Percentiles rank a stretch among this genome's conserved stretches.
Conservation (phyloP, 2,329 filamentous ascomycete genomes). For the Dactylellina parvicollis region DNA sequence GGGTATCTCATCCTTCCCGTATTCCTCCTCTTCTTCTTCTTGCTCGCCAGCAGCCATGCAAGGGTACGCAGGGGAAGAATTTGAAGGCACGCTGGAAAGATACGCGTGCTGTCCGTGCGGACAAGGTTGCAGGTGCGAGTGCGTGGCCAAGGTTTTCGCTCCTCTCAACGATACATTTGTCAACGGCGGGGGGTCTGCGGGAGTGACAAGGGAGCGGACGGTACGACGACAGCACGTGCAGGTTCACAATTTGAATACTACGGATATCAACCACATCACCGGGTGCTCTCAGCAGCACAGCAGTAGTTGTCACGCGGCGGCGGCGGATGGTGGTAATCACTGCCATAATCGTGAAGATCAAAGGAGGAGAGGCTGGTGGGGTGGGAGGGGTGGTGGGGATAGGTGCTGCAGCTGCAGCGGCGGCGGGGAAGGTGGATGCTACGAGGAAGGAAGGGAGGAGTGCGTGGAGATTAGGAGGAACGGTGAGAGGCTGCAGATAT, state of each 20-base stretch:
- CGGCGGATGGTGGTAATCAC: background rate
- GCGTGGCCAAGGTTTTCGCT: conserved; percentile 22
- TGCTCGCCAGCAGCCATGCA: background rate
- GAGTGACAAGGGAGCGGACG: conserved; percentile 15
- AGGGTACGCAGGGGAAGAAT: background rate
- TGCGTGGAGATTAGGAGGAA: conserved; percentile 49
- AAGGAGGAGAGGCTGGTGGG: conserved; percentile 24
- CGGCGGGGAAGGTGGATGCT: conserved; percentile 7
- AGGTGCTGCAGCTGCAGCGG: background rate
- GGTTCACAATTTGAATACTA: conserved; percentile 33
- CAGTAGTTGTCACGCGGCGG: too few relatives aligned
- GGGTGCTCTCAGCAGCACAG: too few relatives aligned
- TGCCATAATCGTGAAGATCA: background rate
- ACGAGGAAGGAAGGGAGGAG: conserved; percentile 20
- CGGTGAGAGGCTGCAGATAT: conserved; percentile 46
- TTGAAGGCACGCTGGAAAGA: conserved; percentile 6
- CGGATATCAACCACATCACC: too few relatives aligned
- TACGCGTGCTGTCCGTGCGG: conserved; percentile 39
- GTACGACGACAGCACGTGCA: conserved; percentile 26
- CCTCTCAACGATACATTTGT: background rate
- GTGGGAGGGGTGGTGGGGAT: background rate
- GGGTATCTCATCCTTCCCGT: background rate
- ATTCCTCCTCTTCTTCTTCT: background rate
- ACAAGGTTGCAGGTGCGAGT: conserved; percentile 39
- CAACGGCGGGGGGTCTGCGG: too few relatives aligned